Base-by-base conservation (phyloP, 2,329 filamentous ascomycete genomes). In the Hortaea werneckii region DNA sequence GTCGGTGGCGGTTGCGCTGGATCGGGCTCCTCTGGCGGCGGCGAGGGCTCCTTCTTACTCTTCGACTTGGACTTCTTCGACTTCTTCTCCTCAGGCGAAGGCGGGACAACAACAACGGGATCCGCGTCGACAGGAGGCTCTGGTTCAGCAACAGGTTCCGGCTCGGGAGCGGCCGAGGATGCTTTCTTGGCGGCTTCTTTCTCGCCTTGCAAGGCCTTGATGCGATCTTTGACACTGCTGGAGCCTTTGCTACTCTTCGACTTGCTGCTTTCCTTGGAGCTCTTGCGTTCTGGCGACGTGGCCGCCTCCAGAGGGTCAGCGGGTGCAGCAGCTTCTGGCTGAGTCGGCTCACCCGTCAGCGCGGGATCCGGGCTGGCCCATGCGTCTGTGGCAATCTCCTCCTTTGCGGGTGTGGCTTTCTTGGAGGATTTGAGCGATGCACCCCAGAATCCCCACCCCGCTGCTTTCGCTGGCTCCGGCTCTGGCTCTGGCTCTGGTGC, bases 191-290 rank as follows among this genome's bases (percentile, higher is more conserved):
- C 50, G 45, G 44, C 41, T 29, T 46, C 46, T 45, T 65, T 58
- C 38, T 67, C 66, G 46, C 58, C 63, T 52, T 66, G 60, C 43
- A 66, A 53, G 11, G 69, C 59, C 53, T 67, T 76, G 62, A 79
- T 73, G 53, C 72, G 72, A 52, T 79, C 76, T 11, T 73, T 69
- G 37, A 79, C 56, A 34, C 67, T 41, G 67, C 55, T 72, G 10
- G 67, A 63, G 53, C 69, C 71, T 7, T 9, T 41, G 56, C 55
- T 60, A 44, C 63, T 67, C 46, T 65, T 61, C 30, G 65, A 63
- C 53, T 65, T 67, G 40, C 63, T 53, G 68, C 43, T 71, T 12
- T 67, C 63, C 52, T 66, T 70, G 39, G 54, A 61, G 45, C 63
- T 56, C 55, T 70, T 71, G 42, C 66, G 55, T 40, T 57, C 58